Conservation (phyloP, 163 green algal species). For the Scenedesmus sp. region DNA sequence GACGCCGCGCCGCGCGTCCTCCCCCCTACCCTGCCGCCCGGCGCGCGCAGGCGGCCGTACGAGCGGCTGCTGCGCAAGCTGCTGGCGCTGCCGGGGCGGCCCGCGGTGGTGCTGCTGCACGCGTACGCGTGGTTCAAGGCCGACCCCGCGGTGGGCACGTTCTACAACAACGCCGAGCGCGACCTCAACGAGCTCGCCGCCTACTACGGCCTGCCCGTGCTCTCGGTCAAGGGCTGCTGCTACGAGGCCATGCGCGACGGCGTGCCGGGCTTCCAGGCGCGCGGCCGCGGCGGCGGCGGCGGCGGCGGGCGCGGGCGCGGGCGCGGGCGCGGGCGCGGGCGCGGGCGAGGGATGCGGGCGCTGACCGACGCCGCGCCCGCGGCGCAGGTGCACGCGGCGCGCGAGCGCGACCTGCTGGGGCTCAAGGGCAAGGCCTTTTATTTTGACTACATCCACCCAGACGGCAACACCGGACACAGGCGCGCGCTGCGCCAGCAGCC, state of each 20-base stretch:
- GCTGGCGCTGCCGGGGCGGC: constrained; percentile 51
- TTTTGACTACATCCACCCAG: constrained; percentile 43
- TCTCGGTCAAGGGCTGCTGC: constrained; percentile 44
- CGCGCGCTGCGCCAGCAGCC: background rate
- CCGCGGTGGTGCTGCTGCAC: constrained; percentile 61
- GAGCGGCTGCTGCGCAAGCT: constrained; percentile 71
- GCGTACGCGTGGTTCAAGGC: constrained; percentile 52
- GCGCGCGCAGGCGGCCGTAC: constrained; percentile 50
- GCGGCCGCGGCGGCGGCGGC: background rate
- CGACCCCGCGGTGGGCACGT: constrained; percentile 14
- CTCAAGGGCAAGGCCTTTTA: constrained; percentile 30
- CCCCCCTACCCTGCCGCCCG: no score
- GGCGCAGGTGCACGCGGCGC: constrained; percentile 9
- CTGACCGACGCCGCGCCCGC: no score
- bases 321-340: no score
- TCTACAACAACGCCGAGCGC: constrained; percentile 47
- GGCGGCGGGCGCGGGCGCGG: background rate
- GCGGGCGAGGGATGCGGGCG: no score
- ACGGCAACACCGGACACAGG: constrained; percentile 42
- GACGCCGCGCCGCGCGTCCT: no score
- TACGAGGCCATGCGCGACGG: constrained; percentile 31
- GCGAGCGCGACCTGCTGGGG: constrained; percentile 3
- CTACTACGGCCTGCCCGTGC: constrained; percentile 52
- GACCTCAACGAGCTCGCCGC: constrained; percentile 48
- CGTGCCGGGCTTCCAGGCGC: constrained; percentile 27